Evolutionary conservation across 2,329 filamentous ascomycete species (phyloP), one percentile per base, ranked within the genome.

Genomic region (Colletotrichum cuscutae): DNA sequence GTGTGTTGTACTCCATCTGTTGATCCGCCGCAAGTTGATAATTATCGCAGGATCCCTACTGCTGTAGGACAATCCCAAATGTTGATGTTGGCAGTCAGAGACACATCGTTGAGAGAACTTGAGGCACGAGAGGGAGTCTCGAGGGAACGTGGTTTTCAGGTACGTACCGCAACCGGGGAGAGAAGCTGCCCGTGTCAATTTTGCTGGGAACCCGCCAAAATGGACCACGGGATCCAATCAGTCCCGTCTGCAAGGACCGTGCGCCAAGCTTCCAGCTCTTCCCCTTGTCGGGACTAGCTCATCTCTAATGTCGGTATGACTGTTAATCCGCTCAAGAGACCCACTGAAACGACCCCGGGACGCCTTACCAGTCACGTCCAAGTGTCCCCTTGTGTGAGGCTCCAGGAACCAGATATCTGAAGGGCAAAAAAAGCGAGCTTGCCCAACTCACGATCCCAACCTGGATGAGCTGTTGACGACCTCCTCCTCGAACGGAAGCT

Each of bases 401-500:
- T 69, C 53, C 30, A 49, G 19, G 32, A 49, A 65, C 19, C 46
- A 32, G 66, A 65, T 70, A 72, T 54, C 56, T 54, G 46, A 54
- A 67, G 66, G 70, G 54, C 60, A 24, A 30, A 64, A 32, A 69
- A 65, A 32, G 53, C 65, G 66, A 72, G 66, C 70, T 56, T 35
- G 56, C 52, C 54, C 71, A 61, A n/a, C 37, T 65, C 49, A 71
- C 66, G 66, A 73, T 59, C 49, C 35, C 66, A 73, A 56, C 65
- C 35, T 73, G 58, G 22, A 73, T 73, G 71, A 58, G 60, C 61
- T 73, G 66, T 71, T 71, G 19, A 71, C 66, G 71, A 61, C 30
- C 66, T 56, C 67, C 67, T 46, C 24, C 53, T 54, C 49, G 61
- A 71, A 61, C 57, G 71, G 66, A 73, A 73, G 60, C 71, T 59